A percentile compares a stretch with the other conserved stretches of the same genome.
Evolutionary conservation across 2,329 filamentous ascomycete species (phyloP).

Genomic region (Talaromyces sp.): DNA sequence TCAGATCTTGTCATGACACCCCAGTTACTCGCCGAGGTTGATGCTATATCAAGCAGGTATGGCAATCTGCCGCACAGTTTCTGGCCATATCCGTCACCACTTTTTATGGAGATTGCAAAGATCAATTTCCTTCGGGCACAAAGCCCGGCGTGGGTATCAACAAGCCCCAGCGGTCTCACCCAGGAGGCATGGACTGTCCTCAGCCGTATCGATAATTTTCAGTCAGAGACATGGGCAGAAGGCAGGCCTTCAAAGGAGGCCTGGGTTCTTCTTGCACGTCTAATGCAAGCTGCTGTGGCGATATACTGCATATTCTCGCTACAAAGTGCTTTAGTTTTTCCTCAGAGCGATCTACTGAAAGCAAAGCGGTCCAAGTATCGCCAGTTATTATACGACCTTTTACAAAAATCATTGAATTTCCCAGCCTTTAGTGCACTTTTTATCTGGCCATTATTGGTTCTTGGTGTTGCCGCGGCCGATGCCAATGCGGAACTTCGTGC

Average conservation of each 20-base stretch:
- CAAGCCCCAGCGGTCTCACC: conserved; percentile 1
- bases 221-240: conserved; percentile 23
- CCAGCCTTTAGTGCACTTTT: conserved; percentile 19
- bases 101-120: conserved; percentile 31
- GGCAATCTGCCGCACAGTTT: conserved; percentile 13
- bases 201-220: conserved; percentile 24
- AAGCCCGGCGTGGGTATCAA: conserved; percentile 5
- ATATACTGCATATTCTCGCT: conserved; percentile 36
- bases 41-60: conserved; percentile 20
- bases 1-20: conserved; percentile 22
- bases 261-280: conserved; percentile 24
- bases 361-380: neutral
- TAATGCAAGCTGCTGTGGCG: conserved; percentile 27
- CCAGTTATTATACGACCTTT: neutral
- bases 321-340: conserved; percentile 27
- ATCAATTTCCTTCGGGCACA: conserved; percentile 33
- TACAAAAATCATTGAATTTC: neutral
- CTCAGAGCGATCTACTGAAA: conserved; percentile 13
- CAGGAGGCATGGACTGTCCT: conserved; percentile 20
- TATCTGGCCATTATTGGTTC: conserved; percentile 34
- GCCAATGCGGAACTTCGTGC: conserved; percentile 14
- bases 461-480: conserved; percentile 28
- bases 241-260: conserved; percentile 20
- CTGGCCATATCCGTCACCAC: conserved; percentile 24
- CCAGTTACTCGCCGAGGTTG: conserved; percentile 21